Percentiles rank a stretch among this genome's conserved stretches.
Evolutionary conservation across 768 basidiomycete genomes (phyloP).

Genomic region (Termitomyces sp.): DNA sequence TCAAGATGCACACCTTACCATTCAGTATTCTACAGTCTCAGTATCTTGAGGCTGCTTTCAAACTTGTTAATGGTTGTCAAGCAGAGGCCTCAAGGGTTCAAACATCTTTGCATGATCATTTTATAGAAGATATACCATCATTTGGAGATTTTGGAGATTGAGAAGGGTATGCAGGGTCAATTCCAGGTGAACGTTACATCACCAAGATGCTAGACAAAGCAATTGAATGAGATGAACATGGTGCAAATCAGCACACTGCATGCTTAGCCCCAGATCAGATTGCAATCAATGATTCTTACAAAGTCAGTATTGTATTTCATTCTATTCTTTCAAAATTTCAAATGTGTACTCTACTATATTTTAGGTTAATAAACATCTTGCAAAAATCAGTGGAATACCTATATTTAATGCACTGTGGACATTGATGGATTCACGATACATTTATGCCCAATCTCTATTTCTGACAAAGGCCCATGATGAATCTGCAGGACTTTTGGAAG

Average conservation of each 20-base stretch:
- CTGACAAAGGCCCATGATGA: constrained; percentile 15
- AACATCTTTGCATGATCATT: not conserved
- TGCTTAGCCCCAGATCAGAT: not conserved
- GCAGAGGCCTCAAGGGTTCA: too few relatives aligned
- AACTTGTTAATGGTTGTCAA: not conserved
- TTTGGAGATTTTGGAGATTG: not conserved
- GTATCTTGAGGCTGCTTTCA: not conserved
- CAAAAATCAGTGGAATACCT: constrained; percentile 14
- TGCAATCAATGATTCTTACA: not conserved
- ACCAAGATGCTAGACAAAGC: not conserved
- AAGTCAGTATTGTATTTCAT: too few relatives aligned
- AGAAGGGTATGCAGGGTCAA: not conserved
- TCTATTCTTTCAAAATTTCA: too few relatives aligned
- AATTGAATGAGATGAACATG: not conserved
- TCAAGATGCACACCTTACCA: not conserved
- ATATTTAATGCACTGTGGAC: constrained; percentile 19
- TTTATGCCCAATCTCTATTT: constrained; percentile 15
- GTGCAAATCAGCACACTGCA: not conserved
- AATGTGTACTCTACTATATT: too few relatives aligned
- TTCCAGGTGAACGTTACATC: not conserved
- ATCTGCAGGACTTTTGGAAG: not conserved
- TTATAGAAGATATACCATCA: not conserved
- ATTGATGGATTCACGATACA: constrained; percentile 17
- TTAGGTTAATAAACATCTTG: constrained; percentile 22
- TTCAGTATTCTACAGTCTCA: not conserved